These are phyloP conservation scores for Arthrobotrys iridis DNA, from an alignment of 2,329 filamentous ascomycete genomes.

Conservation along the genomic window DNA sequence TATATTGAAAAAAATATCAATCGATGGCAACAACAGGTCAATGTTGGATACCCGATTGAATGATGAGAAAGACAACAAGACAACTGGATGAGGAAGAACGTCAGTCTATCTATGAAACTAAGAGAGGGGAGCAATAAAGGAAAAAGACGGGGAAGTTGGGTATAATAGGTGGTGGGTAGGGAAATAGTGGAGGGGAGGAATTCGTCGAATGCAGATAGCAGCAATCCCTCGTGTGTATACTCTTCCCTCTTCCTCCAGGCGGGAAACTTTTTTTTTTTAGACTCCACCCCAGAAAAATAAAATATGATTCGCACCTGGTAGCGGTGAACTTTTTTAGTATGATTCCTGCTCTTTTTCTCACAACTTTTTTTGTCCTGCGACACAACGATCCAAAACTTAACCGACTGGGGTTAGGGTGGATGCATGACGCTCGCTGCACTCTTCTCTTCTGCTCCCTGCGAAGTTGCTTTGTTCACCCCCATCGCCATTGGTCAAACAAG, in stretches of 20 bases:
- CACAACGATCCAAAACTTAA: constrained; percentile 54
- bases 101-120: constrained; percentile 53
- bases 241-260: constrained; percentile 38
- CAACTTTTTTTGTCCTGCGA: constrained; percentile 52
- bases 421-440: constrained; percentile 54
- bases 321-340: constrained; percentile 47
- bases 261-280: constrained; percentile 51
- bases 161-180: constrained; percentile 53
- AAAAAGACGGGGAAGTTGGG: constrained; percentile 53
- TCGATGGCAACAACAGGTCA: constrained; percentile 46
- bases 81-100: constrained; percentile 51
- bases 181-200: constrained; percentile 49
- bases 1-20: constrained; percentile 17
- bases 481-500: constrained; percentile 53
- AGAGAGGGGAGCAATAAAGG: constrained; percentile 19
- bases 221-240: constrained; percentile 47
- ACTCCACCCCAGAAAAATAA: constrained; percentile 47
- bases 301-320: constrained; percentile 52
- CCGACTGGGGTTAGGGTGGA: constrained; percentile 54
- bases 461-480: constrained; percentile 53
- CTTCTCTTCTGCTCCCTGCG: constrained; percentile 51
- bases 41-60: constrained; percentile 43
- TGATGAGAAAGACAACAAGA: constrained; percentile 29
- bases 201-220: constrained; percentile 53
- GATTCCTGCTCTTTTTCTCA: constrained; percentile 44